Percentiles rank a stretch among this genome's conserved stretches.
phyloP scores from a whole-genome alignment of 495 filamentous ascomycete genomes.

The Geoglossum glabrum region DNA sequence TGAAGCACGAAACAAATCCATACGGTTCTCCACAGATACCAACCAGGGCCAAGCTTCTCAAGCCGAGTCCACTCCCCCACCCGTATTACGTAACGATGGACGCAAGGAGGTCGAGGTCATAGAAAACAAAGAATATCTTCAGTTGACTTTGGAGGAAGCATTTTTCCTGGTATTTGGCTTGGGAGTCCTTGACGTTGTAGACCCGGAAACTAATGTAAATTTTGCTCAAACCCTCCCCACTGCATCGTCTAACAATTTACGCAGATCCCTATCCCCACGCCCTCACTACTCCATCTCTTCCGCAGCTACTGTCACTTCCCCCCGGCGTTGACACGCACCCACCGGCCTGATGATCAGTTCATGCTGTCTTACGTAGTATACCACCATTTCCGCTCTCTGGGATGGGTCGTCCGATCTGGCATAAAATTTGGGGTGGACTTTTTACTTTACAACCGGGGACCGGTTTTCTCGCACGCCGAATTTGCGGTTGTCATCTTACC shows the following conservation, averaged over 20 bases:
- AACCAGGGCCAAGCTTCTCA: constrained; percentile 33
- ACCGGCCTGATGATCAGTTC: constrained; percentile 61
- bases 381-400: constrained; percentile 89
- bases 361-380: constrained; percentile 72
- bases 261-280: constrained; percentile 37
- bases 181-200: constrained; percentile 49
- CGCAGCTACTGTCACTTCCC: constrained; percentile 52
- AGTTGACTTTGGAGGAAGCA: constrained; percentile 73
- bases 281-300: constrained; percentile 39
- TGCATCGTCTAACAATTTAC: constrained; percentile 43
- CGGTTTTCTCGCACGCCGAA: constrained; percentile 84
- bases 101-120: constrained; percentile 17
- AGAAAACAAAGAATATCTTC: constrained; percentile 71
- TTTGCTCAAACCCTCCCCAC: constrained; percentile 29
- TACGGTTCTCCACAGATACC: constrained; percentile 41
- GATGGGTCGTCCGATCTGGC: constrained; percentile 87
- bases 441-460: constrained; percentile 84
- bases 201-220: constrained; percentile 25
- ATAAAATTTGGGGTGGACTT: constrained; percentile 92
- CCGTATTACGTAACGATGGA: constrained; percentile 5
- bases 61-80: not conserved
- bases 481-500: constrained; percentile 75
- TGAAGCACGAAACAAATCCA: constrained; percentile 26
- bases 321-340: constrained; percentile 19
- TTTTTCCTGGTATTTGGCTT: constrained; percentile 79